A percentile compares a stretch with the other conserved stretches of the same genome.
Conservation (phyloP, 2,329 filamentous ascomycete genomes). For the Ophiosphaerella herpotricha region DNA sequence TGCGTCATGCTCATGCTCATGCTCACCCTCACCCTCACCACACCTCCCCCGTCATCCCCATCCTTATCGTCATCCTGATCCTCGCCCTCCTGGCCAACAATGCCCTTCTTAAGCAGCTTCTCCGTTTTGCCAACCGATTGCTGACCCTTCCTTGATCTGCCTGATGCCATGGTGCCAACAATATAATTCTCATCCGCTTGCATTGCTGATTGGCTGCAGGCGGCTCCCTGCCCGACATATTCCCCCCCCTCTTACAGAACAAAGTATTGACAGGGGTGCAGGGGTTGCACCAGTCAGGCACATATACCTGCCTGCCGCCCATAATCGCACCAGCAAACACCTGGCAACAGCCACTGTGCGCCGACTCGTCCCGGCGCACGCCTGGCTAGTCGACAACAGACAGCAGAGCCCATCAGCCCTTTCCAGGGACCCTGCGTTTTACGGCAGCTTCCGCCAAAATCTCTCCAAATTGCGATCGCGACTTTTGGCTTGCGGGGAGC, state of each 20-base stretch:
- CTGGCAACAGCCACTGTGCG: background rate
- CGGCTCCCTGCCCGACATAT: background rate
- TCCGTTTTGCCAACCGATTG: slow-evolving; percentile 23
- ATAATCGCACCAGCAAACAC: slow-evolving; percentile 1
- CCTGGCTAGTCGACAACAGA: no score
- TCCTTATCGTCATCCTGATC: slow-evolving; percentile 16
- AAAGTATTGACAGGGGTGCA: slow-evolving; percentile 24
- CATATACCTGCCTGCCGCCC: background rate
- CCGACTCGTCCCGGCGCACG: background rate
- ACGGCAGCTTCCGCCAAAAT: background rate
- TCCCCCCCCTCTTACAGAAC: slow-evolving; percentile 19
- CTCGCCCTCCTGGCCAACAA: slow-evolving; percentile 22
- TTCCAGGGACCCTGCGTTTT: background rate
- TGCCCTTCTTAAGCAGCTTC: slow-evolving; percentile 16
- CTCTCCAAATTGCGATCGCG: slow-evolving; percentile 33
- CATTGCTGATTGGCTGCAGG: slow-evolving; percentile 27
- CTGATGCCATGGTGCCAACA: slow-evolving; percentile 33
- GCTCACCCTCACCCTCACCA: background rate
- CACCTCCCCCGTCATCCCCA: background rate
- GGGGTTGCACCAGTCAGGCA: slow-evolving; percentile 26
- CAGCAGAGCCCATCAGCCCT: no score
- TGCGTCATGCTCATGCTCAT: slow-evolving; percentile 14
- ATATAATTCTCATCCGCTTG: slow-evolving; percentile 28
- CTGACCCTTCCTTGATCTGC: slow-evolving; percentile 23
- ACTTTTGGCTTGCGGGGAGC: slow-evolving; percentile 45